These are phyloP conservation scores for Ogataea henricii DNA, from an alignment of 805 yeast genomes.

Conservation along the genomic window DNA sequence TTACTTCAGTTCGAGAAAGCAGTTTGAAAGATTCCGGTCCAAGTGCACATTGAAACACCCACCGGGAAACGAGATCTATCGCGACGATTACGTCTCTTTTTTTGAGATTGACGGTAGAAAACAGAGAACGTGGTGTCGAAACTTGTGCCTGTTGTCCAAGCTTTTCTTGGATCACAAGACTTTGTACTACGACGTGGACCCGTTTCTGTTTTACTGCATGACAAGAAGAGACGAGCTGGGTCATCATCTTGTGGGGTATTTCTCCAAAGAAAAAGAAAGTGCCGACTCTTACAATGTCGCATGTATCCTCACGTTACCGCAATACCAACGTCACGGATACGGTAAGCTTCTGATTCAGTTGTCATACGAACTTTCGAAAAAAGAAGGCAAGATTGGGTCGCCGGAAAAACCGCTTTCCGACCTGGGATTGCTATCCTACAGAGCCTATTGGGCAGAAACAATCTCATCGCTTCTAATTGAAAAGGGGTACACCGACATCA, in stretches of 20 bases:
- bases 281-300: constrained; percentile 96
- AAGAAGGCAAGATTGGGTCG: constrained; percentile 89
- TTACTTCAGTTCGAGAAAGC: constrained; percentile 86
- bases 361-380: constrained; percentile 85
- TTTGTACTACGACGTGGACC: constrained; percentile 96
- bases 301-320: constrained; percentile 93
- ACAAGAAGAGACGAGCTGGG: constrained; percentile 86
- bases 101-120: constrained; percentile 97
- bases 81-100: constrained; percentile 90
- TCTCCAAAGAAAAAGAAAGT: constrained; percentile 94
- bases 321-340: constrained; percentile 92
- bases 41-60: constrained; percentile 93
- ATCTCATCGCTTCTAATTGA: constrained; percentile 74
- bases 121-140: constrained; percentile 97
- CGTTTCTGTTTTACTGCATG: constrained; percentile 95
- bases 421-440: constrained; percentile 86
- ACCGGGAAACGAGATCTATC: constrained; percentile 96
- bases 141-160: constrained; percentile 86
- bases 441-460: constrained; percentile 96
- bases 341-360: constrained; percentile 92
- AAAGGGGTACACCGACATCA: constrained; percentile 50
- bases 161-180: constrained; percentile 95
- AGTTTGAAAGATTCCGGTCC: constrained; percentile 86
- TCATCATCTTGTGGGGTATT: constrained; percentile 94
- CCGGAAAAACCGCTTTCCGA: constrained; percentile 98